These are phyloP conservation scores for Tetrapisispora fleetii DNA, from an alignment of 805 yeast genomes.

Conservation along the genomic window DNA sequence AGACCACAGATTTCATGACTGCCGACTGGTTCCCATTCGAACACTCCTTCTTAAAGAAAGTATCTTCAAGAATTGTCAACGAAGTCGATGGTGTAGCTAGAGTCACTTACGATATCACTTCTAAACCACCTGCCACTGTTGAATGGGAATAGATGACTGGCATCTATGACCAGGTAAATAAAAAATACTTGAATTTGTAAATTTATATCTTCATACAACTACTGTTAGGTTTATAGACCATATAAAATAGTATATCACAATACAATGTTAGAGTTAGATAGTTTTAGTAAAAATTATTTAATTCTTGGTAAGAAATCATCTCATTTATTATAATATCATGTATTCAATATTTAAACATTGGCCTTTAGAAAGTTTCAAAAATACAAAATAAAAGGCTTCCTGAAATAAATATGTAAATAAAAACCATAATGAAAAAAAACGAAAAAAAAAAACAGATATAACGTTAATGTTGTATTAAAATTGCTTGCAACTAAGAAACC, in stretches of 20 bases:
- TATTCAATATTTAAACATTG: too few relatives aligned
- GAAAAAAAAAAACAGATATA: too few relatives aligned
- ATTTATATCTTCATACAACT: not conserved
- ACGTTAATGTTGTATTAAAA: too few relatives aligned
- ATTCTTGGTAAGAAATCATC: too few relatives aligned
- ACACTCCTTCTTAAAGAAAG: conserved; percentile 81
- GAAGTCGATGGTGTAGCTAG: conserved; percentile 99
- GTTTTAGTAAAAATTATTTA: too few relatives aligned
- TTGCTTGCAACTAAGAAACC: too few relatives aligned
- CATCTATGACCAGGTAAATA: not conserved
- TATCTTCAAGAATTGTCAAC: conserved; percentile 91
- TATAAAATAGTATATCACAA: not conserved
- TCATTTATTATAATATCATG: too few relatives aligned
- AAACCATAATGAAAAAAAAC: too few relatives aligned
- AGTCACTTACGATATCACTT: conserved; percentile 96
- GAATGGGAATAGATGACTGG: conserved; percentile 77
- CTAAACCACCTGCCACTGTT: conserved; percentile 99
- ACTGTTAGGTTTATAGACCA: not conserved
- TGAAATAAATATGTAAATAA: too few relatives aligned
- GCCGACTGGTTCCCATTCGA: conserved; percentile 98
- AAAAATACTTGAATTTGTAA: not conserved
- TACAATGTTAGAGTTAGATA: not conserved
- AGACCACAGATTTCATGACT: conserved; percentile 97
- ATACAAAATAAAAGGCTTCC: too few relatives aligned
- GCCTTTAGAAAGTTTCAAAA: too few relatives aligned